Base-by-base conservation (phyloP, 257 asterid genomes). In the Solanum pennellii region DNA sequence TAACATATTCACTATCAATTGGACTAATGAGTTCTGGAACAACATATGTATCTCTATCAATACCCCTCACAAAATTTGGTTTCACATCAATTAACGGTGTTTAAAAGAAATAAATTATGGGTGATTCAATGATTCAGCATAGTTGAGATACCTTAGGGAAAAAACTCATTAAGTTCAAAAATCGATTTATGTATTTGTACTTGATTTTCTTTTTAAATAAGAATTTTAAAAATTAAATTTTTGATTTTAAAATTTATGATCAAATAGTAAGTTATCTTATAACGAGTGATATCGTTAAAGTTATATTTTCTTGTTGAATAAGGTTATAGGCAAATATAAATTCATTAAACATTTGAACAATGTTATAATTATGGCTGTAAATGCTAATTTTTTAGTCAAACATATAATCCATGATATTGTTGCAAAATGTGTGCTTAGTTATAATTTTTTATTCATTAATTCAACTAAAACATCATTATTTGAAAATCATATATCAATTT, bases 141-240 rank as follows among this genome's bases (percentile, higher is more conserved):
- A 37, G 1, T 37, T 37, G 39, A 37, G 1, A 0, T 37, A 37
- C 7, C 7, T 6, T 1, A 37, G 7, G 7, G 0, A 1, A 37
- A 37, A 37, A 37, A 37, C 7, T 5, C 39, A 37, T 5, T 6
- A 37, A 37, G 2, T 37, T 37, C 0, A 37, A 37, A 5, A 0
- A 37, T 37, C 1, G 0, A 5, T 37, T 37, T 37, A 37, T 37
- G 0, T 37, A 37, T 37, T 37, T 37, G 7, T 0, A 1, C 39
- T 37, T 37, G 7, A 37, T 37, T 37, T 35, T 33, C 35, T 37
- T 37, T 37, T 37, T 37, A 37, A 37, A 6, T 37, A 37, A 37
- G 2, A 66, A 12, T 4, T 65, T 25, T 14, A 12, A 27, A 25
- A 25, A 7, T n/a, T 5, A 59, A 59, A 20, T 8, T 20, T 56